These are phyloP conservation scores for Coelastrella sp. DNA, from an alignment of 139 green algal genomes.

Conservation along the genomic window DNA sequence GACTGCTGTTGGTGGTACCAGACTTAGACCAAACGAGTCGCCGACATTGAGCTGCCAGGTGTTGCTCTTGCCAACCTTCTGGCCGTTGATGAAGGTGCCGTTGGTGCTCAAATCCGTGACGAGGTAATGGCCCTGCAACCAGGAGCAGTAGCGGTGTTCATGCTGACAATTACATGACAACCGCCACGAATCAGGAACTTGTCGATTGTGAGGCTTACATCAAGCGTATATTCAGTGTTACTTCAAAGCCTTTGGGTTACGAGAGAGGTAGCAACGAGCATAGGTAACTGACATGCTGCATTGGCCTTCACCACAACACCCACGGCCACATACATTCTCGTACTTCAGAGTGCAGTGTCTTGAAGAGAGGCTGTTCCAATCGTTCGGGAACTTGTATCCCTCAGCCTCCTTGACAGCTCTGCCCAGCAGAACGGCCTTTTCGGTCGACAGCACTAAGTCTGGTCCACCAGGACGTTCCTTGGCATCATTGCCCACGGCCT, in stretches of 20 bases:
- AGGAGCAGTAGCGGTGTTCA: background rate
- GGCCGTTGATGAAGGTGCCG: conserved; percentile 38
- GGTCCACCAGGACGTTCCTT: background rate
- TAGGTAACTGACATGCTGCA: too few species aligned
- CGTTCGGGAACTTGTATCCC: conserved; percentile 38
- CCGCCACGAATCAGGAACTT: too few species aligned
- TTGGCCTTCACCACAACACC: background rate
- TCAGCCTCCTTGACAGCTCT: conserved; percentile 5
- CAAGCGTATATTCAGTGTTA: too few species aligned
- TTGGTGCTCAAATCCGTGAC: conserved; percentile 43
- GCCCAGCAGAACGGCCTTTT: conserved; percentile 1
- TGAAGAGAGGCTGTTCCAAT: conserved; percentile 23
- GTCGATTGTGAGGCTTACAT: too few species aligned
- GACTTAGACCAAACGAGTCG: conserved; percentile 5
- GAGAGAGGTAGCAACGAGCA: too few species aligned
- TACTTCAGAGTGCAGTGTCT: conserved; percentile 9
- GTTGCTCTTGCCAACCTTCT: conserved; percentile 7
- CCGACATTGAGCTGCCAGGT: background rate
- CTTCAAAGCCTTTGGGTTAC: too few species aligned
- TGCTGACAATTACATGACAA: too few species aligned
- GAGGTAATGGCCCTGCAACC: conserved; percentile 1
- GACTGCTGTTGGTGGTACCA: conserved; percentile 6
- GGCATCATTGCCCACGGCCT: conserved; percentile 5
- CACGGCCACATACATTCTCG: background rate
- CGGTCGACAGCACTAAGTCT: conserved; percentile 6